Evolutionary conservation across 345 rosid species (phyloP).

Genomic region (Citrus inodora): DNA sequence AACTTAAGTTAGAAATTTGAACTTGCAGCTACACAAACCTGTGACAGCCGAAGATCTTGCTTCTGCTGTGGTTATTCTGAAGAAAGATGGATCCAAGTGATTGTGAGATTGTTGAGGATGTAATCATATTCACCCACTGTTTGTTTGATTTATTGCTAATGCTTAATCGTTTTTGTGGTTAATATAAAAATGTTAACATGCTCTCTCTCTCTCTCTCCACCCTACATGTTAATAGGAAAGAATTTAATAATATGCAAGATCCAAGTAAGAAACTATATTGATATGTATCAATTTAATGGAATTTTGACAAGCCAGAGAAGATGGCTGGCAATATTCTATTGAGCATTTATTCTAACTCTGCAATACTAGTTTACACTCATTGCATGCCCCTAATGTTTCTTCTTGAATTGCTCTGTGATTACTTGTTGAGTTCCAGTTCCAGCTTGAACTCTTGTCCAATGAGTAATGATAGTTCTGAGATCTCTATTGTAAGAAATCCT

Average conservation of each 20-base stretch:
- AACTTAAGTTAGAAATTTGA: conserved; percentile 10
- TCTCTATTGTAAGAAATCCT: background rate
- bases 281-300: background rate
- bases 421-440: background rate
- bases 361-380: background rate
- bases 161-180: background rate
- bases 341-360: background rate
- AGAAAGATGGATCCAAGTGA: conserved; percentile 16
- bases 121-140: background rate
- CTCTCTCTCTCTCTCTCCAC: too few species aligned
- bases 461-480: background rate
- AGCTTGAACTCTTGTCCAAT: background rate
- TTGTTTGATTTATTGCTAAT: background rate
- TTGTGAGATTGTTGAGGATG: background rate
- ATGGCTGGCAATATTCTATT: background rate
- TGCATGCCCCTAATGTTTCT: background rate
- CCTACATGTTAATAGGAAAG: too few species aligned
- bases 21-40: conserved; percentile 67
- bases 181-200: background rate
- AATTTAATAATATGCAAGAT: background rate
- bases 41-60: conserved; percentile 58
- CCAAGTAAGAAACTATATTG: background rate
- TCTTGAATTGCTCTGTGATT: background rate
- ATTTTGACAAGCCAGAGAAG: background rate
- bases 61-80: conserved; percentile 26